These are phyloP conservation scores for Diplodia scrobiculata DNA, from an alignment of 2,329 filamentous ascomycete genomes.

Conservation along the genomic window DNA sequence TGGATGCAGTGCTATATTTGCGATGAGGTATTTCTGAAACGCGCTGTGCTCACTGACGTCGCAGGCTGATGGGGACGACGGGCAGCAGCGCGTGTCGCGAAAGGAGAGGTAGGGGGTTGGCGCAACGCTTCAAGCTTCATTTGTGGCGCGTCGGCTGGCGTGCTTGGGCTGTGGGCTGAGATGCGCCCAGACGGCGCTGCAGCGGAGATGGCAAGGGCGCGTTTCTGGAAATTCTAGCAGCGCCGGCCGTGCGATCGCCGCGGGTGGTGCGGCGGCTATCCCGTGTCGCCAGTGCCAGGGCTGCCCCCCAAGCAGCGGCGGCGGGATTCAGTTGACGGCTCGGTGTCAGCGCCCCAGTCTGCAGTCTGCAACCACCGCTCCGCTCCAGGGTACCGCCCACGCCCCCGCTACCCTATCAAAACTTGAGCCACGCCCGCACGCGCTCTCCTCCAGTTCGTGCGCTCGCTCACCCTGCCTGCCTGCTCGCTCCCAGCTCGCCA, in stretches of 20 bases:
- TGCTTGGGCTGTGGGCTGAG: background rate
- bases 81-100: background rate
- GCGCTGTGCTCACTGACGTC: conserved; percentile 10
- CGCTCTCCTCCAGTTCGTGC: conserved; percentile 22
- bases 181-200: background rate
- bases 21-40: conserved; percentile 22
- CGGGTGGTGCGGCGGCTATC: conserved; percentile 23
- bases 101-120: conserved; percentile 10
- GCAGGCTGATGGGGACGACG: conserved; percentile 20
- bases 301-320: conserved; percentile 13
- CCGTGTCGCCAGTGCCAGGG: conserved; percentile 12
- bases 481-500: conserved; percentile 19
- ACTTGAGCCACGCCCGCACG: conserved; percentile 24
- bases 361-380: conserved; percentile 23
- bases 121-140: conserved; percentile 22
- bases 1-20: conserved; percentile 1
- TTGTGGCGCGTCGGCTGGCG: conserved; percentile 4
- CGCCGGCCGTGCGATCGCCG: conserved; percentile 12
- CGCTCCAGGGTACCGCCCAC: conserved; percentile 25
- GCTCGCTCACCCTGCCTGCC: conserved; percentile 18
- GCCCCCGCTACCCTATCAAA: conserved; percentile 23
- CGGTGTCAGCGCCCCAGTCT: conserved; percentile 3
- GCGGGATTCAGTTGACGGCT: conserved; percentile 15
- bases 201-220: conserved; percentile 18
- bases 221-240: conserved; percentile 23